Conservation (phyloP, 139 green algal genomes). For the Tetratostichococcus sp. region DNA sequence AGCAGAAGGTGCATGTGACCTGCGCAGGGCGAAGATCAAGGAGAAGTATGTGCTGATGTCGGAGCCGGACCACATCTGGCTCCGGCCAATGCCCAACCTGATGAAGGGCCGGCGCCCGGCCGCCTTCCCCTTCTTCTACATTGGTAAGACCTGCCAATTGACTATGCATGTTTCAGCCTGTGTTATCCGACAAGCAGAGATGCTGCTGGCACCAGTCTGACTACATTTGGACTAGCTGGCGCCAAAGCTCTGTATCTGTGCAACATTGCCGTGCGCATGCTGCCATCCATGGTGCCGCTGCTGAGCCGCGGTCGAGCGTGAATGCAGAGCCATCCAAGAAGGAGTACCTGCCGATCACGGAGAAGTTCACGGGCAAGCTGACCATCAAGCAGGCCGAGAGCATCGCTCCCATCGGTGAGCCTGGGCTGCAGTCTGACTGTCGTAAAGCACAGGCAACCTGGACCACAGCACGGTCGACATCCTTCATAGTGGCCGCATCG, state of each 20-base stretch:
- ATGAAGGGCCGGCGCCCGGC: constrained; percentile 62
- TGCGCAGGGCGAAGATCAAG: constrained; percentile 63
- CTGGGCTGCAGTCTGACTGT: too few species aligned
- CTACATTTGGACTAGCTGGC: too few species aligned
- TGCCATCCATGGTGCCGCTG: too few species aligned
- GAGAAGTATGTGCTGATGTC: constrained; percentile 94
- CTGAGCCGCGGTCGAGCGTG: too few species aligned
- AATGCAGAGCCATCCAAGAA: constrained; percentile 51
- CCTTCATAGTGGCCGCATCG: too few species aligned
- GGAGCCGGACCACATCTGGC: constrained; percentile 94
- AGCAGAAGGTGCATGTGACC: neutral
- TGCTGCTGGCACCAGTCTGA: too few species aligned
- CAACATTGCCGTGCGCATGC: too few species aligned
- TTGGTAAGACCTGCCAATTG: constrained; percentile 42
- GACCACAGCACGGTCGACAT: too few species aligned
- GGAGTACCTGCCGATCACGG: constrained; percentile 41
- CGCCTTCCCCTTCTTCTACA: constrained; percentile 99
- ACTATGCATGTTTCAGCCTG: too few species aligned
- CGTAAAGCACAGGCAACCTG: too few species aligned
- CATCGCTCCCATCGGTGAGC: constrained; percentile 72
- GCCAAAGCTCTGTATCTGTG: too few species aligned
- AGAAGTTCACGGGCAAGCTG: constrained; percentile 50
- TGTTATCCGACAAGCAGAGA: too few species aligned
- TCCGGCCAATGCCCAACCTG: constrained; percentile 91
- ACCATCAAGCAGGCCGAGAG: constrained; percentile 51